Conservation (phyloP, 2,329 filamentous ascomycete species). For the Thelonectria olida region DNA sequence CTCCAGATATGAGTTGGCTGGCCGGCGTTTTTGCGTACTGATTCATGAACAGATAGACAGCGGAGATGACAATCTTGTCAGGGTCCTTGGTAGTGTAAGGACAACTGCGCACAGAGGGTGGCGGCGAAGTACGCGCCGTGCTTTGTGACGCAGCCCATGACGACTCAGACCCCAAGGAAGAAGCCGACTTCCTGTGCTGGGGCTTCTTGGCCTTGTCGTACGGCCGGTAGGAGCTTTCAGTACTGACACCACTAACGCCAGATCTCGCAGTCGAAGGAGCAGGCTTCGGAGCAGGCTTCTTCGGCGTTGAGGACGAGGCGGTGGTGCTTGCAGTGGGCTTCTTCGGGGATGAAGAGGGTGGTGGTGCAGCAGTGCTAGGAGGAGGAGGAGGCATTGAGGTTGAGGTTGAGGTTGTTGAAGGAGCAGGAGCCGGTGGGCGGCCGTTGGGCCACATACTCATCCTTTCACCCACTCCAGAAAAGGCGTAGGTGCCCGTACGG, state of each 20-base stretch:
- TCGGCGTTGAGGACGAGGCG: conserved; percentile 31
- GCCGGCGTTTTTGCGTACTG: conserved; percentile 87
- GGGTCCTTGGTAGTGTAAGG: conserved; percentile 90
- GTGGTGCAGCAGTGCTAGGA: conserved; percentile 31
- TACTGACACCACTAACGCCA: conserved; percentile 65
- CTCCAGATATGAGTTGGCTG: conserved; percentile 87
- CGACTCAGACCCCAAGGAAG: conserved; percentile 78
- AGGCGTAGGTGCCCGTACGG: conserved; percentile 67
- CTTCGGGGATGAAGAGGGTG: neutral
- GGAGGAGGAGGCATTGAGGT: conserved; percentile 27
- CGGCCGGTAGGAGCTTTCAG: conserved; percentile 78
- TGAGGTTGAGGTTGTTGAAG: conserved; percentile 37
- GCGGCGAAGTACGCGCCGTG: conserved; percentile 84
- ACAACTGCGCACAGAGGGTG: conserved; percentile 77
- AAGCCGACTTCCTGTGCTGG: conserved; percentile 69
- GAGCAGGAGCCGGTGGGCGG: conserved; percentile 53
- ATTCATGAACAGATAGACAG: conserved; percentile 92
- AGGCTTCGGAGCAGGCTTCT: conserved; percentile 51
- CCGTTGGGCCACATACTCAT: conserved; percentile 76
- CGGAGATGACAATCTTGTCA: conserved; percentile 94
- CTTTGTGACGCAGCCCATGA: conserved; percentile 88
- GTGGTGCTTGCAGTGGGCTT: conserved; percentile 15
- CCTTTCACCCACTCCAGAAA: conserved; percentile 72
- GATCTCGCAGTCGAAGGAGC: conserved; percentile 64
- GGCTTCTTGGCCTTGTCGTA: conserved; percentile 75